Conservation (phyloP, 2,329 filamentous ascomycete genomes). For the Penicillium sp. region DNA sequence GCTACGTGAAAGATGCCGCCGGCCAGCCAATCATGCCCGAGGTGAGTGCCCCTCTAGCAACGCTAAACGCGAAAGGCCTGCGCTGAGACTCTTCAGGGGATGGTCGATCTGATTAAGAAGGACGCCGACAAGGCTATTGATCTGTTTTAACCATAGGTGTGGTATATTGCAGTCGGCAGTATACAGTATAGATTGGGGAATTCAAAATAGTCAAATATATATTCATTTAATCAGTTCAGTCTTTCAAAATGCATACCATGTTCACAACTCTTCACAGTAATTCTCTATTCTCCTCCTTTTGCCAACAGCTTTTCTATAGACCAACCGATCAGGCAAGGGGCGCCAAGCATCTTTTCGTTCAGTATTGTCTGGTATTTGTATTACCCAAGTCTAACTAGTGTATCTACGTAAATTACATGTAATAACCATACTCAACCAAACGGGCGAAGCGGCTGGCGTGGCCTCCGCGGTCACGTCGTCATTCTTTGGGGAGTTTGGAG, state of each 20-base stretch:
- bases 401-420: neutral
- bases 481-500: conserved; percentile 19
- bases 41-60: conserved; percentile 57
- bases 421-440: conserved; percentile 8
- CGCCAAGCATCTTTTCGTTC: neutral
- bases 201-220: too few species aligned
- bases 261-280: too few species aligned
- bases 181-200: too few species aligned
- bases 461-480: conserved; percentile 15
- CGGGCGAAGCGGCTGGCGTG: conserved; percentile 19
- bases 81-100: conserved; percentile 64
- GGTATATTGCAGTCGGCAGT: too few species aligned
- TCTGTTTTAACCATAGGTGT: conserved; percentile 62
- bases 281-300: neutral
- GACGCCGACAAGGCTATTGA: conserved; percentile 94
- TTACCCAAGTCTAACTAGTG: neutral
- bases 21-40: conserved; percentile 89
- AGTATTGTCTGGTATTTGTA: neutral
- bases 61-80: conserved; percentile 15
- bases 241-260: too few species aligned
- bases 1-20: conserved; percentile 78
- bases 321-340: conserved; percentile 14
- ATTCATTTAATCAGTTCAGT: too few species aligned
- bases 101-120: conserved; percentile 90
- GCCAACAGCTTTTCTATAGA: conserved; percentile 14